Evolutionary conservation across 352 stramenopile genomes (phyloP), one percentile per base, ranked within the genome.

Genomic region (Phytophthora cryptogea): DNA sequence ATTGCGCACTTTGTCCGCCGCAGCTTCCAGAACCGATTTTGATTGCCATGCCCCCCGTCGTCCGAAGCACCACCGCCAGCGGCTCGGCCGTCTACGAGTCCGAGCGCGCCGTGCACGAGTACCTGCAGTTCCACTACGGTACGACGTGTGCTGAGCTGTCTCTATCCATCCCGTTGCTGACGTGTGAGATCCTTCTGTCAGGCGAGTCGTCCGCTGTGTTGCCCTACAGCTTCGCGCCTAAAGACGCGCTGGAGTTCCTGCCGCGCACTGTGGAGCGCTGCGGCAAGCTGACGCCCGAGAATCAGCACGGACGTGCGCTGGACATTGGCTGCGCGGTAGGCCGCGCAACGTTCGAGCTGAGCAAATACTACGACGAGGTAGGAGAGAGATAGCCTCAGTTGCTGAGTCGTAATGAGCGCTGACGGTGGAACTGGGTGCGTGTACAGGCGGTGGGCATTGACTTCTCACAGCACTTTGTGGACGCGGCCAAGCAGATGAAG

Each of bases 291-390:
- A 67, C 86, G 8, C 73, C 76, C 1, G 58, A 67, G 1, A 41
- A 54, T 6, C 85, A 78, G 11, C 89, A 80, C 35, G 77, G 73
- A n/a, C 86, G 89, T 41, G 94, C 90, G 1, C 71, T 99, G 42
- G 96, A 99, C 64, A 85, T 99, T 59, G 96, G 96, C 31, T 99
- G 94, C 62, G 90, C 96, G 6, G 94, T 99, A 23, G 96, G 96
- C 32, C 92, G 94, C 17, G 83, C 90, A 16, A 95, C 93, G 3
- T 98, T 98, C 60, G 91, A 97, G 69, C 80, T 98, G 10, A 95
- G 92, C 63, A 95, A 91, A 53, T 70, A 80, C 46, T 98, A 97
- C 72, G 82, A 97, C 63, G 82, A 97, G 70, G 93, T 90, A 33
- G 16, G n/a, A 56, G 17, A 10, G 45, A 33, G 46, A 49, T 26